Base-by-base conservation (phyloP, 768 basidiomycete genomes). In the Lentinula lateritia region DNA sequence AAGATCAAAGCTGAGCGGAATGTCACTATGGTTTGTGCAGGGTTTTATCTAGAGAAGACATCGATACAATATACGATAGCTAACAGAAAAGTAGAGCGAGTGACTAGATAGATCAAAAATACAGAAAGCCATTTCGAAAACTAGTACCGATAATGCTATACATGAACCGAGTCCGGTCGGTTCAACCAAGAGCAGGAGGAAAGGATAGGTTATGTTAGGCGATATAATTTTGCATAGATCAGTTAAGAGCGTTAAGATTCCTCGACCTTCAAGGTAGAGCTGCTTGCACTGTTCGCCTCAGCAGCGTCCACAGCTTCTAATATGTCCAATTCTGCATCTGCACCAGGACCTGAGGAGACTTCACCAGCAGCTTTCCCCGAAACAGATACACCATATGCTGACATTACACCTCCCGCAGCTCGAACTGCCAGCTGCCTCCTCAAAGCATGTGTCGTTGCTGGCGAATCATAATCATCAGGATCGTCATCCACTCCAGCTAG, bases 401-500 rank as follows among this genome's bases (percentile, higher is more conserved):
- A 52, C 13, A 8, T 8, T 15, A 28, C 50, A 39, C 53, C 53
- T 28, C 10, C 53, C 6, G 48, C 28, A 52, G 13, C 39, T 28
- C 55, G 20, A 16, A 23, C 41, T 43, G 39, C 41, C 32, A 45
- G 55, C 28, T 56, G 55, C 39, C 41, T 42, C 39, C 41, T 56
- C 41, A 56, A n/a, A 7, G 55, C 55, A 43, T 56, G 43, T 32
- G 55, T 56, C 6, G 55, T 56, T n/a, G 58, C 58, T 20, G 58
- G 58, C 42, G 58, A 48, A 28, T 50, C 45, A 18, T 59, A 48
- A 18, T 59, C 45, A 42, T 52, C 59, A 23, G 59, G 45, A 52
- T 50, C 59, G 65, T 64, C 55, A 66, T 64, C 48, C 61, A 64
- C 38, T 61, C 62, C 38, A 62, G 65, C 48, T 56, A 53, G 15